A percentile compares a stretch with the other conserved stretches of the same genome.
Conservation (phyloP, 23 red algal genomes). For the Gracilaria caudata region DNA sequence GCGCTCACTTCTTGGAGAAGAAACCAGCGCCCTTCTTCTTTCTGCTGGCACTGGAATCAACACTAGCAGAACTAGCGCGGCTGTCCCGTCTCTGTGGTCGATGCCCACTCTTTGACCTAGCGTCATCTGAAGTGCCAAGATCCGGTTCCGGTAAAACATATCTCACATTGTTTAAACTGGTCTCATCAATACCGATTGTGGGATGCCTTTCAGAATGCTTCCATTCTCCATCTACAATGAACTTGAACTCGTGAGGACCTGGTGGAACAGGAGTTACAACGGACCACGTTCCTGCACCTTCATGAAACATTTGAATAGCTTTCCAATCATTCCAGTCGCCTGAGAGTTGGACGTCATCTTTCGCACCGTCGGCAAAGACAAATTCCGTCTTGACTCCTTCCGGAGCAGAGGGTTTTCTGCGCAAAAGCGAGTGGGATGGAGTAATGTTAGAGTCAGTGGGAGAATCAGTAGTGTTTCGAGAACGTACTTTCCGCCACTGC, state of each 20-base stretch:
- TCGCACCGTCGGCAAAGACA: slow-evolving; percentile 90
- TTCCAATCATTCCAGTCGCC: slow-evolving; percentile 98
- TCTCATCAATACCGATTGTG: slow-evolving; percentile 92
- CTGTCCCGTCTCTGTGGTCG: slow-evolving; percentile 54
- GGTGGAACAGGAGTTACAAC: slow-evolving; percentile 91
- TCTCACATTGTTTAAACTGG: slow-evolving; percentile 86
- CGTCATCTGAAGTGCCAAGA: slow-evolving; percentile 48
- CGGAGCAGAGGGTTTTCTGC: slow-evolving; percentile 8
- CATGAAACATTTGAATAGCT: slow-evolving; percentile 95
- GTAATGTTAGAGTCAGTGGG: background rate
- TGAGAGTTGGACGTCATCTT: slow-evolving; percentile 92
- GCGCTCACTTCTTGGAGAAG: slow-evolving; percentile 59
- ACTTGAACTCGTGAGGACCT: slow-evolving; percentile 94
- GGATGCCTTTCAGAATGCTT: slow-evolving; percentile 89
- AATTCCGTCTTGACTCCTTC: slow-evolving; percentile 95
- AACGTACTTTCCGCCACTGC: slow-evolving; percentile 29
- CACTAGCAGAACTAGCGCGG: slow-evolving; percentile 54
- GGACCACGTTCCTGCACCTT: slow-evolving; percentile 93
- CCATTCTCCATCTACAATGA: slow-evolving; percentile 97
- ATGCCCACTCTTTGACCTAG: slow-evolving; percentile 18
- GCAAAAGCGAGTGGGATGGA: background rate
- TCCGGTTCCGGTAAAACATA: slow-evolving; percentile 82
- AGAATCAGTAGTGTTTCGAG: background rate
- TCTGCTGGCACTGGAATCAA: slow-evolving; percentile 46
- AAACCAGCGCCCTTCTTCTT: slow-evolving; percentile 70